Percentiles rank a stretch among this genome's conserved stretches.
Evolutionary conservation across 1,284 basidiomycete species (phyloP).

Genomic region (Rhizopogon parksii): DNA sequence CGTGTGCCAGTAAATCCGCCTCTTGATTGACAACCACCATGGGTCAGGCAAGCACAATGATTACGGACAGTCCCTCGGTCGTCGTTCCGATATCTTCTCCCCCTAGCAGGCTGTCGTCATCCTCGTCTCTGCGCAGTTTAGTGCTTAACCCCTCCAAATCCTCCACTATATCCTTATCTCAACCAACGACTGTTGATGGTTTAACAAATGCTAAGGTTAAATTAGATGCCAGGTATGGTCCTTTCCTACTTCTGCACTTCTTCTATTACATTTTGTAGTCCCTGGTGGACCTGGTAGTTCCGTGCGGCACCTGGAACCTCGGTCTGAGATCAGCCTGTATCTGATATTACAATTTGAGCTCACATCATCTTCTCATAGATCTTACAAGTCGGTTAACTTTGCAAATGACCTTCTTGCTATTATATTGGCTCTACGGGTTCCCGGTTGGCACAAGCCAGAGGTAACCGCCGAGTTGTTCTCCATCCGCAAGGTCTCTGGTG

Average conservation of each 20-base stretch:
- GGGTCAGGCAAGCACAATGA: background rate
- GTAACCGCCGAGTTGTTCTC: conserved; percentile 47
- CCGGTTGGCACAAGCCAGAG: conserved; percentile 46
- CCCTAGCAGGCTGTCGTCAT: background rate
- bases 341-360: conserved; percentile 15
- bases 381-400: conserved; percentile 60
- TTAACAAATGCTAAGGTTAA: conserved; percentile 54
- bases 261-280: conserved; percentile 12
- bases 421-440: conserved; percentile 46
- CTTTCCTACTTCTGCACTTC: conserved; percentile 16
- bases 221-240: conserved; percentile 68
- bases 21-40: background rate
- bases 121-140: conserved; percentile 8
- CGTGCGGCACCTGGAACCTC: conserved; percentile 21
- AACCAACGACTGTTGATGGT: conserved; percentile 33
- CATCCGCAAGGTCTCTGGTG: conserved; percentile 81
- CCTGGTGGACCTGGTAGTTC: conserved; percentile 10
- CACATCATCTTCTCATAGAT: conserved; percentile 37
- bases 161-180: conserved; percentile 2
- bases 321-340: conserved; percentile 30
- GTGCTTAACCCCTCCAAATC: conserved; percentile 4
- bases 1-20: background rate
- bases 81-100: background rate
- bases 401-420: conserved; percentile 51
- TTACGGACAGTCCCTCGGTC: background rate